phyloP scores from a whole-genome alignment of 768 basidiomycete species.

The Pleurotus citrinopileatus region DNA sequence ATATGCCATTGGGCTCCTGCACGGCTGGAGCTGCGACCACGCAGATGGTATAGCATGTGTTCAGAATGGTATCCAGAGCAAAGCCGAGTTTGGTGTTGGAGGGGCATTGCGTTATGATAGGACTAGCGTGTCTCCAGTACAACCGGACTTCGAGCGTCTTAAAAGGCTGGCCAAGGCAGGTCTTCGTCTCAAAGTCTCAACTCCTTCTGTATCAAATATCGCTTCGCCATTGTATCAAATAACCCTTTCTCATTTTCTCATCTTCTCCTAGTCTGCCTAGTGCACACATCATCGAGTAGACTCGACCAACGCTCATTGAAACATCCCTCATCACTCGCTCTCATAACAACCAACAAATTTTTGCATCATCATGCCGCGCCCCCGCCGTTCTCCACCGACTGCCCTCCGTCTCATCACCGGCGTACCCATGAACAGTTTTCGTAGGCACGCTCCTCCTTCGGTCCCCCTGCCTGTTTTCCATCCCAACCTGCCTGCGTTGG shows the following conservation, averaged over 20 bases:
- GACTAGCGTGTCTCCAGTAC: not conserved
- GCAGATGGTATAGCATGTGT: not conserved
- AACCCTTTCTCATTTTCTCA: not conserved
- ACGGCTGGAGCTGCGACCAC: not conserved
- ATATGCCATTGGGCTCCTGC: not conserved
- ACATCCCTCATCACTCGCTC: not conserved
- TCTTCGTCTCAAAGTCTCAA: not conserved
- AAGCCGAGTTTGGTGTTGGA: not conserved
- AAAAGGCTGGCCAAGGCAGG: no score
- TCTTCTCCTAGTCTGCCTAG: not conserved
- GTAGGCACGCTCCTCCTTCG: slow-evolving; percentile 58
- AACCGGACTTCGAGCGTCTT: no score
- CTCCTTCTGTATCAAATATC: not conserved
- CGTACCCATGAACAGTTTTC: not conserved
- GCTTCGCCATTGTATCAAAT: not conserved
- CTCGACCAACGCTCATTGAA: slow-evolving; percentile 6
- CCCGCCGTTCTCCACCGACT: slow-evolving; percentile 3
- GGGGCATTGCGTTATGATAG: no score
- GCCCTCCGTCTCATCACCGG: slow-evolving; percentile 7
- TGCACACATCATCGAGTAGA: slow-evolving; percentile 11
- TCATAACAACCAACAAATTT: not conserved
- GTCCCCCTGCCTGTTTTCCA: slow-evolving; percentile 54
- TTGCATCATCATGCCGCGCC: slow-evolving; percentile 1
- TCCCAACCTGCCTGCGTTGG: slow-evolving; percentile 24
- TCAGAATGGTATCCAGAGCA: not conserved